Evolutionary conservation across 768 basidiomycete species (phyloP).

Genomic region (Suillus clintonianus): DNA sequence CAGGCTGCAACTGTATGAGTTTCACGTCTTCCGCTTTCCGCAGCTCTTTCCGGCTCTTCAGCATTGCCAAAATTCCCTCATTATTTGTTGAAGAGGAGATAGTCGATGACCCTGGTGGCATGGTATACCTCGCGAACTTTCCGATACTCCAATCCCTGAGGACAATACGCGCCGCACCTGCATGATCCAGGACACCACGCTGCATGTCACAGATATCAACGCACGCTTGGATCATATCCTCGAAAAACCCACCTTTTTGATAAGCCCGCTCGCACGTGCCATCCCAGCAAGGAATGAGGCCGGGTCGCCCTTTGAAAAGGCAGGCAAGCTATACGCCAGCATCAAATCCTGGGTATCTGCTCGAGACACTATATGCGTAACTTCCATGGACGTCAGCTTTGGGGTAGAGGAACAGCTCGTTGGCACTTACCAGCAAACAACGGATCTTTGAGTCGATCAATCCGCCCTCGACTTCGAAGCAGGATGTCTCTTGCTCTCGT

Average conservation of each 20-base stretch:
- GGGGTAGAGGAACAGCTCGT: neutral
- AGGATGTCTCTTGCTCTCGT: constrained; percentile 66
- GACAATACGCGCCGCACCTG: constrained; percentile 74
- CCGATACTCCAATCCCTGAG: constrained; percentile 85
- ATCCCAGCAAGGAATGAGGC: constrained; percentile 75
- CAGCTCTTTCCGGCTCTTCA: constrained; percentile 66
- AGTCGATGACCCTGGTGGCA: constrained; percentile 40
- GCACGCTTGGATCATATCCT: constrained; percentile 5
- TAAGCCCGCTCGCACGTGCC: constrained; percentile 70
- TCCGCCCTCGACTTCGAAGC: constrained; percentile 75
- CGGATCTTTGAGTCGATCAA: constrained; percentile 86
- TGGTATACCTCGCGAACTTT: constrained; percentile 71
- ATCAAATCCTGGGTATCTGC: constrained; percentile 82
- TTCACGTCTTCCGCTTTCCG: constrained; percentile 52
- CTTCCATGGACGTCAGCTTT: constrained; percentile 38
- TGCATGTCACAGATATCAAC: constrained; percentile 31
- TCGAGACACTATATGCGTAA: constrained; percentile 65
- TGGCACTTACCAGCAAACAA: constrained; percentile 58
- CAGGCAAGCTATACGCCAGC: constrained; percentile 84
- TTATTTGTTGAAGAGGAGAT: constrained; percentile 33
- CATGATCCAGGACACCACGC: constrained; percentile 73
- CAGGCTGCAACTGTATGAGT: constrained; percentile 54
- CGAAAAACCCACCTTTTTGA: constrained; percentile 65
- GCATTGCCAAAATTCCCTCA: constrained; percentile 46
- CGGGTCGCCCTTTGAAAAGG: constrained; percentile 67